These are phyloP conservation scores for Pseudogymnoascus sp. DNA, from an alignment of 2,329 filamentous ascomycete species.

Conservation along the genomic window DNA sequence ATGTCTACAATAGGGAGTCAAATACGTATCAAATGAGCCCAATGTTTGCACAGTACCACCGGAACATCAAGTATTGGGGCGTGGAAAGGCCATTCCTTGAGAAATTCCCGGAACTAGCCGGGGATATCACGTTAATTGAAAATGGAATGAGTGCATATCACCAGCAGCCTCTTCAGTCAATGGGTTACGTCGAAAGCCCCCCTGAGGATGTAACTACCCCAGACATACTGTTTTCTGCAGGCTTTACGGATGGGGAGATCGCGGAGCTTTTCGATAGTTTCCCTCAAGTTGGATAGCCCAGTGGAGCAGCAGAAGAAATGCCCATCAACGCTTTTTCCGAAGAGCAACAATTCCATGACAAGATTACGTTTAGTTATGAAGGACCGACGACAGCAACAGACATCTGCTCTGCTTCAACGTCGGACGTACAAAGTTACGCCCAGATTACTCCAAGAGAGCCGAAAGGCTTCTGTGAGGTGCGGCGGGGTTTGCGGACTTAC, in stretches of 20 bases:
- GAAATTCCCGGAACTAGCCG: constrained; percentile 13
- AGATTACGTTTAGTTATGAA: neutral
- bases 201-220: neutral
- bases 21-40: constrained; percentile 13
- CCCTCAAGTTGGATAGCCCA: neutral
- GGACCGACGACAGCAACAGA: neutral
- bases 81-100: constrained; percentile 14
- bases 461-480: neutral
- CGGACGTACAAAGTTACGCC: neutral
- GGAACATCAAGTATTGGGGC: constrained; percentile 13
- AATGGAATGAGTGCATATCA: neutral
- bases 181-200: neutral
- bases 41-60: constrained; percentile 14
- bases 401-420: neutral
- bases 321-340: neutral
- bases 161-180: neutral
- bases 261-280: constrained; percentile 2
- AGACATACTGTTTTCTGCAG: neutral
- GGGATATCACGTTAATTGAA: neutral
- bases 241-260: neutral
- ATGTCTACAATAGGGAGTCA: constrained; percentile 9
- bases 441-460: neutral
- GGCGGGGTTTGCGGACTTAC: neutral
- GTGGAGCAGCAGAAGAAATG: neutral
- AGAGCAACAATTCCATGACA: neutral